Base-by-base conservation (phyloP, 116 monocot genomes). In the Trichopus zeylanicus region DNA sequence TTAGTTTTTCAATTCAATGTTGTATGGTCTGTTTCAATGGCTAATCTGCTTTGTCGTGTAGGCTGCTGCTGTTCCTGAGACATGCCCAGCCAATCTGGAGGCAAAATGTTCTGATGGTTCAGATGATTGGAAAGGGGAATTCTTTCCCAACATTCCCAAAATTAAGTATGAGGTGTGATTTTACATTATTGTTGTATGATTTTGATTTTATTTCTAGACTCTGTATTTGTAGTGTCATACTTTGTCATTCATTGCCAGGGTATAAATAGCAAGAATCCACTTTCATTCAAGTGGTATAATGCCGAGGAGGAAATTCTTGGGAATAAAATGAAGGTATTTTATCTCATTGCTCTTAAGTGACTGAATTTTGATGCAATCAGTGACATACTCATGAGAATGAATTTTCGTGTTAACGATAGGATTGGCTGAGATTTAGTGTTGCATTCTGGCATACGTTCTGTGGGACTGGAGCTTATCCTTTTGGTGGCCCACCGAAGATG, bases 391-490 rank as follows among this genome's bases (percentile, higher is more conserved):
- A n/a, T n/a, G n/a, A n/a, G n/a, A n/a, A n/a, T n/a, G n/a, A n/a
- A n/a, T 27, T 26, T 53, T 1, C n/a, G n/a, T 53, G 11, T 12
- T 27, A 4, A 0, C 20, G 23, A 52, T 34, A 95, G 95, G 95
- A 95, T 63, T 95, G 90, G 95, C 27, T 95, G 61, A 86, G 95
- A 39, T 95, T 95, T 59, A 95, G 95, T 67, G 83, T 95, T 72
- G 95, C 95, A 51, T 95, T 95, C 52, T 95, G 95, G 90, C 95
- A 95, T 55, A 95, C 90, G 11, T 89, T 95, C 25, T 90, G 95
- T 61, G 90, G 95, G 22, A 83, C 78, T 54, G 95, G 95, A 57
- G 83, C 68, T 31, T 89, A 95, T 75, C 83, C 83, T 55, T 95
- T 95, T 66, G 95, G 95, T 67, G 84, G 84, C 1, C 87, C 86